These are phyloP conservation scores for Melastoma candidum DNA, from an alignment of 441 rosid genomes.

Conservation along the genomic window DNA sequence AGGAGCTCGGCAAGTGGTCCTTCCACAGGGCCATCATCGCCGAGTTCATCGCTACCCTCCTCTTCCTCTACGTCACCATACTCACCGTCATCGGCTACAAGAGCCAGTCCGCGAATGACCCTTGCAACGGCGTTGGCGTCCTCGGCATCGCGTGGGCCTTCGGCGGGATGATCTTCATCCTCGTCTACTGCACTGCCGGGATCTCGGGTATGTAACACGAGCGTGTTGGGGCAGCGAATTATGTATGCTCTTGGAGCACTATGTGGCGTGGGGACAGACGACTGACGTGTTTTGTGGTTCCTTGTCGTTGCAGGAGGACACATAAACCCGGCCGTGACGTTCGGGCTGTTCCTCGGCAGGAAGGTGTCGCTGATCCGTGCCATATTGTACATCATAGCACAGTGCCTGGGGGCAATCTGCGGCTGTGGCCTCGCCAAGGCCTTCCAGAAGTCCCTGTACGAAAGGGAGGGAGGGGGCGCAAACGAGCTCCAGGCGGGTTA, in stretches of 20 bases:
- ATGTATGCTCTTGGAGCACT: no score
- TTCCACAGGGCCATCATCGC: constrained; percentile 46
- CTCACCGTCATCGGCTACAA: constrained; percentile 47
- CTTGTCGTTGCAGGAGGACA: constrained; percentile 18
- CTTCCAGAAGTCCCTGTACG: constrained; percentile 24
- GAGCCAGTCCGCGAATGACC: constrained; percentile 22
- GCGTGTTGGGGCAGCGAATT: no score
- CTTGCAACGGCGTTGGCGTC: constrained; percentile 43
- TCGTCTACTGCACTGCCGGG: constrained; percentile 57
- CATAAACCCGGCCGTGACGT: constrained; percentile 32
- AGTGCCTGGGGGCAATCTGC: constrained; percentile 30
- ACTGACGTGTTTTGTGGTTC: no score
- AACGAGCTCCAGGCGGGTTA: constrained; percentile 39
- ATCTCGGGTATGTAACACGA: constrained; percentile 30
- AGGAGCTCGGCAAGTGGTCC: constrained; percentile 42
- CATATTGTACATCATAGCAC: constrained; percentile 28
- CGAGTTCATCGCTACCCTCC: constrained; percentile 49
- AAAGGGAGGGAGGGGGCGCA: constrained; percentile 46
- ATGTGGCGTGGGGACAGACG: no score
- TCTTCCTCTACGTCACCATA: constrained; percentile 41
- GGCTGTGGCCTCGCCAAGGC: constrained; percentile 30
- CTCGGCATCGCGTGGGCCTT: constrained; percentile 61
- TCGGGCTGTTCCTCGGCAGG: constrained; percentile 23
- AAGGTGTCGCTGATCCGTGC: constrained; percentile 29
- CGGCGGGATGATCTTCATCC: constrained; percentile 59